These are phyloP conservation scores for Trichoderma asperelloides DNA, from an alignment of 495 filamentous ascomycete species.

Conservation along the genomic window DNA sequence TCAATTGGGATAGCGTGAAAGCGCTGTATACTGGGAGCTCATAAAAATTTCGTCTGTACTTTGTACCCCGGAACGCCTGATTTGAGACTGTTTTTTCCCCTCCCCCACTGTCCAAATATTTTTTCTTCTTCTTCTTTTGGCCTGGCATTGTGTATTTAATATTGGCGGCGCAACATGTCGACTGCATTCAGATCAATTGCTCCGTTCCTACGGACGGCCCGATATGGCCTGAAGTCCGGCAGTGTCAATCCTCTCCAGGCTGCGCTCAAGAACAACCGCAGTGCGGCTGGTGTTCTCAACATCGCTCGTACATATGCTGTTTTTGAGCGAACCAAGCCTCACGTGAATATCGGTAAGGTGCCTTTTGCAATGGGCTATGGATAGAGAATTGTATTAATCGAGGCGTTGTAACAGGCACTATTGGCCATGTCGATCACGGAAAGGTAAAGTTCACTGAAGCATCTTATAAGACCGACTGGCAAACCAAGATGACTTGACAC, in stretches of 20 bases:
- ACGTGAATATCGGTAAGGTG: conserved; percentile 86
- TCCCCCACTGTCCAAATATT: conserved; percentile 1
- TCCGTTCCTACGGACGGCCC: conserved; percentile 61
- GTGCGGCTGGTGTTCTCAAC: conserved; percentile 57
- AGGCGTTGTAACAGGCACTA: conserved; percentile 56
- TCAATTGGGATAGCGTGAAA: background rate
- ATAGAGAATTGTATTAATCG: conserved; percentile 15
- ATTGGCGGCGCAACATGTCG: conserved; percentile 39
- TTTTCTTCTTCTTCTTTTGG: background rate
- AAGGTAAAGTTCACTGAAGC: conserved; percentile 53
- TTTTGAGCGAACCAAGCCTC: conserved; percentile 88
- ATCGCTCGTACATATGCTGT: conserved; percentile 64
- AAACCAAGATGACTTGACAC: background rate
- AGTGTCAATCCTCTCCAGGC: conserved; percentile 58
- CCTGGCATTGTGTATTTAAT: conserved; percentile 3
- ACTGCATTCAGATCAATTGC: conserved; percentile 54
- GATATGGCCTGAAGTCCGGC: conserved; percentile 51
- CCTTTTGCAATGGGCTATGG: background rate
- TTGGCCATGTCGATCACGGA: conserved; percentile 99
- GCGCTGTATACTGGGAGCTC: background rate
- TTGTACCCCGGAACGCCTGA: conserved; percentile 5
- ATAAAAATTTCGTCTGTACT: conserved; percentile 5
- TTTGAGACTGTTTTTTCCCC: conserved; percentile 4
- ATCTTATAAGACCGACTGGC: background rate
- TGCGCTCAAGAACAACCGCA: conserved; percentile 46